Evolutionary conservation across 2,329 filamentous ascomycete genomes (phyloP), one percentile per base, ranked within the genome.

Genomic region (Beauveria sp.): DNA sequence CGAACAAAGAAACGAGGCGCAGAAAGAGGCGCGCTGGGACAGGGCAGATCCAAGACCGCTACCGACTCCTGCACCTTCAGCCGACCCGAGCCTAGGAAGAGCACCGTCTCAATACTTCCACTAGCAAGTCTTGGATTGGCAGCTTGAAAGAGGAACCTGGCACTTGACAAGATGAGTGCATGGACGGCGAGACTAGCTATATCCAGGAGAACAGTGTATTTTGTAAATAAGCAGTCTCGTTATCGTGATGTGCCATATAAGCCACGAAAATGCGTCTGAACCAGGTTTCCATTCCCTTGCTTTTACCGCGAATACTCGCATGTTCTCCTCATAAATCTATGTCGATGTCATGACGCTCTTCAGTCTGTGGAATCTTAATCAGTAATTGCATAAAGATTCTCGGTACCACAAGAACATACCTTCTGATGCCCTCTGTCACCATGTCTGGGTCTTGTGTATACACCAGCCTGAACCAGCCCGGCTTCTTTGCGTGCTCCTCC

Each of bases 381-480:
- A 56, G 18, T 10, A 30, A 7, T n/a, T 22, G 18, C 24, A 3
- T 22, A 2, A 5, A 8, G 5, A 14, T 2, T 37, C 9, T 12
- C 18, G 7, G 16, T 28, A 1, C 2, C 5, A 12, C 10, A 5
- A 55, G 0, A 16, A 63, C 67, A 20, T 51, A 74, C 73, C 73
- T 71, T 22, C 44, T 68, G 37, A 79, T 65, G 0, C 76, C 77
- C 64, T 78, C 72, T 1, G 66, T 67, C 2, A 79, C 66, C 3
- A 67, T 68, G 9, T 58, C 64, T 37, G 71, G 66, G 7, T 74
- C 68, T n/a, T 77, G 75, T 2, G 74, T 76, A 61, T 80, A 85
- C 0, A 85, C 78, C 20, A 85, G 52, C 2, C 83, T 70, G 63
- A 84, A 85, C 76, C 78, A 82, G 0, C 83, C 82, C 1, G 76